A percentile compares a stretch with the other conserved stretches of the same genome.
These are phyloP conservation scores for Dionaea muscipula DNA, from an alignment of 179 eudicot species.

Conservation along the genomic window DNA sequence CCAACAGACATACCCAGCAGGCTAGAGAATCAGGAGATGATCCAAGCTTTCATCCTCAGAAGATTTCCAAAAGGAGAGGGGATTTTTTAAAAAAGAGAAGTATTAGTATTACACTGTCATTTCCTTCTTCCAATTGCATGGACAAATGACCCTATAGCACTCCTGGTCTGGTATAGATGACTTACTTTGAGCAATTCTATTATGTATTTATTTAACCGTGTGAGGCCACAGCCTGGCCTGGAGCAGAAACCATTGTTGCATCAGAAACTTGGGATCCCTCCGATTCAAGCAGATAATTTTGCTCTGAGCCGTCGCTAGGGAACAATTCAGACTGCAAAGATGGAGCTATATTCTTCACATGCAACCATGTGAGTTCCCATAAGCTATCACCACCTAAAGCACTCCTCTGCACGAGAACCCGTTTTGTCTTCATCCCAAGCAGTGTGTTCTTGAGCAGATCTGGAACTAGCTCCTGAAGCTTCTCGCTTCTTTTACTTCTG, in stretches of 20 bases:
- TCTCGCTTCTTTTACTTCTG: conserved; percentile 24
- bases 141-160: no score
- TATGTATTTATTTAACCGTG: no score
- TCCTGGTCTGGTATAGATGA: no score
- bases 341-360: conserved; percentile 34
- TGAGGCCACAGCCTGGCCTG: background rate
- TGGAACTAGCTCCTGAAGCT: conserved; percentile 29
- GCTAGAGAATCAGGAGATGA: no score
- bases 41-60: no score
- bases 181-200: no score
- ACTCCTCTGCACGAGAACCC: conserved; percentile 22
- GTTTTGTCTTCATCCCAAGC: conserved; percentile 23
- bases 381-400: conserved; percentile 29
- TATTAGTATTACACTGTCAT: no score
- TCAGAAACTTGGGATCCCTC: background rate
- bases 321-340: conserved; percentile 36
- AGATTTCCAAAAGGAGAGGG: no score
- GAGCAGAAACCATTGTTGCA: background rate
- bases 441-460: conserved; percentile 25
- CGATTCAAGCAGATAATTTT: background rate
- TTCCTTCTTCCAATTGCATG: no score
- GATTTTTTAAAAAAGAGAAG: no score
- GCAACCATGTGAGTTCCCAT: conserved; percentile 47
- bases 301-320: conserved; percentile 9
- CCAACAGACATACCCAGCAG: no score